Conservation (phyloP, 2,329 filamentous ascomycete species). For the Dactylellina sp. region DNA sequence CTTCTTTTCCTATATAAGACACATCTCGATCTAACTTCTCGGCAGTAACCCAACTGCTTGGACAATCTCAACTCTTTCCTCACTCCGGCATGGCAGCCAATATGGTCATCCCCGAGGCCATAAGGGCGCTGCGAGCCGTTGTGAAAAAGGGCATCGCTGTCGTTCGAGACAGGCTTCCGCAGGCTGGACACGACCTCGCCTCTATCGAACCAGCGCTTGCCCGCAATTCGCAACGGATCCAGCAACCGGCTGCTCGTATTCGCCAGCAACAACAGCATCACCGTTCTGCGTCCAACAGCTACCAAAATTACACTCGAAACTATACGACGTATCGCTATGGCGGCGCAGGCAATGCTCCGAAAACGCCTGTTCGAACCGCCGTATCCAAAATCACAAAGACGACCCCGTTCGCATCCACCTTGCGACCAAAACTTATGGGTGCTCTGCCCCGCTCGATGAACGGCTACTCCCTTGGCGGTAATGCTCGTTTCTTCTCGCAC, state of each 20-base stretch:
- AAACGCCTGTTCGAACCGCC: constrained; percentile 70
- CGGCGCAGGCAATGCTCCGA: constrained; percentile 67
- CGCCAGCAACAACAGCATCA: constrained; percentile 75
- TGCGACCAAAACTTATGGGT: constrained; percentile 91
- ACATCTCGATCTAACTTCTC: constrained; percentile 20
- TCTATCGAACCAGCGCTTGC: constrained; percentile 72
- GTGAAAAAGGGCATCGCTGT: constrained; percentile 67
- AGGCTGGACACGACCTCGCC: constrained; percentile 65
- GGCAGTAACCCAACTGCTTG: constrained; percentile 54
- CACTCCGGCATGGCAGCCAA: constrained; percentile 57
- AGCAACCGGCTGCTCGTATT: constrained; percentile 73
- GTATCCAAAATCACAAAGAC: constrained; percentile 76
- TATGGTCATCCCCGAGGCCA: constrained; percentile 54
- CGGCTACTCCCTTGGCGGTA: constrained; percentile 81
- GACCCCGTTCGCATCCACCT: constrained; percentile 85
- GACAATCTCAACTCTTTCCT: constrained; percentile 19
- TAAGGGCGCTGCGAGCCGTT: constrained; percentile 64
- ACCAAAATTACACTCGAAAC: constrained; percentile 67
- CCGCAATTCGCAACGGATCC: constrained; percentile 69
- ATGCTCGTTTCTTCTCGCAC: constrained; percentile 83
- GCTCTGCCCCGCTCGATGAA: constrained; percentile 85
- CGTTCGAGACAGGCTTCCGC: constrained; percentile 65
- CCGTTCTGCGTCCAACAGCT: constrained; percentile 68
- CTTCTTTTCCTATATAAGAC: constrained; percentile 10
- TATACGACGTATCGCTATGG: constrained; percentile 62